Base-by-base conservation (phyloP, 2,329 filamentous ascomycete species). In the Lecanicillium sp. region DNA sequence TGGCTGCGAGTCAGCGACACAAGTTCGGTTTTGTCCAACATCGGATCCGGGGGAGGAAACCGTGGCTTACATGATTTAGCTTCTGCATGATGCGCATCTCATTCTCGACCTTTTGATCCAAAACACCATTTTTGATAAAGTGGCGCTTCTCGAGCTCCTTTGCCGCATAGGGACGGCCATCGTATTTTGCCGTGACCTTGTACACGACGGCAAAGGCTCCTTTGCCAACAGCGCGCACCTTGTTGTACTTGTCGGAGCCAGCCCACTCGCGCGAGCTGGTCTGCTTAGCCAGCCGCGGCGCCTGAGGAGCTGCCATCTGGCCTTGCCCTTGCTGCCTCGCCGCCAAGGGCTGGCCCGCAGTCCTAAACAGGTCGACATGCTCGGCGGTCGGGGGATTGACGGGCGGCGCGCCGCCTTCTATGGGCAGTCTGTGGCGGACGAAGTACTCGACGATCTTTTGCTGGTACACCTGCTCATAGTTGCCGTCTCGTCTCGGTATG, bases 1-100 rank as follows among this genome's bases (percentile, higher is more conserved):
- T 89, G 49, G 2, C 19, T 29, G 8, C n/a, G 11, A 7, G 38
- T 36, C 4, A 19, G 10, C 8, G 36, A 36, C 20, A 39, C 36
- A 20, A 8, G 4, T 6, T 19, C 9, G 20, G 19, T 39, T 14
- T 14, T n/a, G 42, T 27, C 38, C 33, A 17, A 23, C 14, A 12
- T 37, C 17, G 14, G 33, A 9, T 3, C 8, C 12, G 21, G 3
- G 52, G 19, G 14, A 42, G 19, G 45, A 35, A 5, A 9, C 14
- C 14, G 7, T 29, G 33, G 66, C 85, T 75, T 70, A 90, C 86
- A 70, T 98, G 93, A 46, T 83, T 74, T 44, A 97, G 78, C 46
- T 75, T 78, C 59, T 85, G 82, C 89, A 98, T 97, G 58, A 98
- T 97, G 55, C 82, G 86, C 84, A 98, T 91, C 68, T 98, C 93